These are phyloP conservation scores for Mortierella hygrophila DNA, from an alignment of 192 early-diverging fungal genomes.

Conservation along the genomic window DNA sequence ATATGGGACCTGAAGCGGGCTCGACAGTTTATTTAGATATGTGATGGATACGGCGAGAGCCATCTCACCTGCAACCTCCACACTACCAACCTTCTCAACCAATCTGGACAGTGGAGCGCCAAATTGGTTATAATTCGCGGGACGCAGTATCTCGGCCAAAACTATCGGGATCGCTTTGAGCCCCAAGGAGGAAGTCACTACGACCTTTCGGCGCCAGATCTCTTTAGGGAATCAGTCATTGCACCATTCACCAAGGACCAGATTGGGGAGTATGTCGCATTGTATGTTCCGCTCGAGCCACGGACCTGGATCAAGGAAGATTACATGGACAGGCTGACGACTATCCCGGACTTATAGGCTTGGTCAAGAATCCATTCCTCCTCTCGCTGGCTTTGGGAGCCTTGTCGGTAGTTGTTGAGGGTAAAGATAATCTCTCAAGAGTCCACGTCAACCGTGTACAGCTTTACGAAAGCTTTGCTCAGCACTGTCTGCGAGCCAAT, in stretches of 20 bases:
- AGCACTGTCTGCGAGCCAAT: not conserved
- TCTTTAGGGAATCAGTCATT: conserved; percentile 21
- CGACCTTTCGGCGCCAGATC: not conserved
- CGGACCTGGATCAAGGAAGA: not conserved
- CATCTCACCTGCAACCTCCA: not conserved
- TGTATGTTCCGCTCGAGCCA: conserved; percentile 2
- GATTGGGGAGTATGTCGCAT: not conserved
- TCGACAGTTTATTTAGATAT: not conserved
- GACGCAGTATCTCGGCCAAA: conserved; percentile 16
- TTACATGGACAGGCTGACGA: conserved; percentile 10
- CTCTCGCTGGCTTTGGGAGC: conserved; percentile 14
- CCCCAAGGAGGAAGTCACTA: not conserved
- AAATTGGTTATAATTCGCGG: conserved; percentile 19
- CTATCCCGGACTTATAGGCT: conserved; percentile 5
- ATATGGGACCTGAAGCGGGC: not conserved
- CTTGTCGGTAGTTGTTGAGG: not conserved
- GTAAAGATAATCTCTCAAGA: not conserved
- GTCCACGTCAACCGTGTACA: not conserved
- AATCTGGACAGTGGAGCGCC: conserved; percentile 10
- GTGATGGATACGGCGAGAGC: conserved; percentile 1
- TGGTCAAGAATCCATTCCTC: conserved; percentile 26
- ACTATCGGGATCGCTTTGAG: conserved; percentile 24
- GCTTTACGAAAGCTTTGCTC: conserved; percentile 20
- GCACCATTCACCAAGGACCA: conserved; percentile 19
- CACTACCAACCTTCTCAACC: conserved; percentile 12